phyloP scores from a whole-genome alignment of 768 basidiomycete species.

The Gloeopeniophorella convolvens region DNA sequence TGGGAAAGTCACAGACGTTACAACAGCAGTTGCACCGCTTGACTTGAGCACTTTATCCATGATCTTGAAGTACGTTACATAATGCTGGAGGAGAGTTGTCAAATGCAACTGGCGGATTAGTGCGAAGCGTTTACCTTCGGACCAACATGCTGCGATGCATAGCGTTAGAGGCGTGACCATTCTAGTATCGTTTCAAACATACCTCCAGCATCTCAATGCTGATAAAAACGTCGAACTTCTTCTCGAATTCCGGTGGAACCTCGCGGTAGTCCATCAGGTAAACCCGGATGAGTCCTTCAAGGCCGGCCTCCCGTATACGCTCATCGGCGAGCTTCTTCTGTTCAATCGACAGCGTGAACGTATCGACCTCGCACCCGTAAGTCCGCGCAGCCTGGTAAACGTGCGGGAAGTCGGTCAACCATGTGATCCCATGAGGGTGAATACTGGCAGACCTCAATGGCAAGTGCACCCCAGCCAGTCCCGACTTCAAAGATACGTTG shows the following conservation, averaged over 20 bases:
- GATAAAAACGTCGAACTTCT: conserved; percentile 52
- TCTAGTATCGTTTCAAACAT: conserved; percentile 11
- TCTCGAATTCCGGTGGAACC: conserved; percentile 74
- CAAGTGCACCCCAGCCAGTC: conserved; percentile 89
- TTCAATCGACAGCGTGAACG: conserved; percentile 79
- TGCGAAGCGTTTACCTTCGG: conserved; percentile 14
- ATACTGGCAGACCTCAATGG: conserved; percentile 62
- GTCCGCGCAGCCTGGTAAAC: conserved; percentile 50
- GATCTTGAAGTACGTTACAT: conserved; percentile 44
- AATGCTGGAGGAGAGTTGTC: conserved; percentile 33
- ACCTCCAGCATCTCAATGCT: conserved; percentile 62
- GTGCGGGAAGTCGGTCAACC: background rate
- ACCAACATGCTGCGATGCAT: conserved; percentile 18
- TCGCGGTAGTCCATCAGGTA: conserved; percentile 90
- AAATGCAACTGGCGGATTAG: too few species aligned
- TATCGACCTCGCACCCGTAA: conserved; percentile 80
- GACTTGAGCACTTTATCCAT: conserved; percentile 42
- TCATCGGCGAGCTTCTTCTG: conserved; percentile 87
- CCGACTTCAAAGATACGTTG: conserved; percentile 86
- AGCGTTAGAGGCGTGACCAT: conserved; percentile 28
- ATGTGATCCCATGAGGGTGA: conserved; percentile 6
- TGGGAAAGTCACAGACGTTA: conserved; percentile 48
- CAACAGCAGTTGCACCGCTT: conserved; percentile 57
- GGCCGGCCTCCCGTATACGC: conserved; percentile 65
- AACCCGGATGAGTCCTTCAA: conserved; percentile 67